phyloP scores from a whole-genome alignment of 345 rosid genomes.

The Eucalyptus caleyi region DNA sequence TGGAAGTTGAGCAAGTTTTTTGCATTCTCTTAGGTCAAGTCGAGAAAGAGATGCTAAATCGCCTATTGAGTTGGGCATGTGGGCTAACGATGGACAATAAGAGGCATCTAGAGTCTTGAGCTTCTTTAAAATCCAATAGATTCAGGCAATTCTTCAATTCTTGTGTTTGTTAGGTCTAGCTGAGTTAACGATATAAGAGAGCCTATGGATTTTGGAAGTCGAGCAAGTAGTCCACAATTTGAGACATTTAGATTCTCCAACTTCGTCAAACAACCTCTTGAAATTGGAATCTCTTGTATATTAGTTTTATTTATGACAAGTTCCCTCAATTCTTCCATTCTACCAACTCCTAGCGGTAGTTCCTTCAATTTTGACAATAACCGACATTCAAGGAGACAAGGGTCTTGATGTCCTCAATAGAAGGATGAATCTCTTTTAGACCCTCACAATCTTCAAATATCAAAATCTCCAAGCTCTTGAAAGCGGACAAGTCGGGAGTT shows the following conservation, averaged over 20 bases:
- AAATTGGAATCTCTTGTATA: neutral
- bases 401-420: neutral
- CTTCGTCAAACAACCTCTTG: neutral
- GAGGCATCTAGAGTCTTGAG: neutral
- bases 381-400: neutral
- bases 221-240: fast-evolving
- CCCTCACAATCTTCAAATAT: fast-evolving
- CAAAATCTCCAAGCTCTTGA: neutral
- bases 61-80: too few species aligned
- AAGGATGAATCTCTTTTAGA: neutral
- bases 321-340: neutral
- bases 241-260: neutral
- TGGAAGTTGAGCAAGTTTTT: too few species aligned
- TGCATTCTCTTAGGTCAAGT: fast-evolving
- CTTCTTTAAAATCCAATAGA: neutral
- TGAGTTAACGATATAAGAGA: too few species aligned
- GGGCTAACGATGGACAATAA: fast-evolving
- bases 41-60: fast-evolving
- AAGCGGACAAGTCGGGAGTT: neutral
- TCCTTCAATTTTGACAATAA: fast-evolving
- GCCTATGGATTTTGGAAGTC: neutral
- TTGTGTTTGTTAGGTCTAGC: fast-evolving
- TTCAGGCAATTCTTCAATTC: neutral
- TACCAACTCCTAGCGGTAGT: neutral
- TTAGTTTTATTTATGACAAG: fast-evolving